Conservation (phyloP, 2,329 filamentous ascomycete species). For the Macroventuria anomochaeta region DNA sequence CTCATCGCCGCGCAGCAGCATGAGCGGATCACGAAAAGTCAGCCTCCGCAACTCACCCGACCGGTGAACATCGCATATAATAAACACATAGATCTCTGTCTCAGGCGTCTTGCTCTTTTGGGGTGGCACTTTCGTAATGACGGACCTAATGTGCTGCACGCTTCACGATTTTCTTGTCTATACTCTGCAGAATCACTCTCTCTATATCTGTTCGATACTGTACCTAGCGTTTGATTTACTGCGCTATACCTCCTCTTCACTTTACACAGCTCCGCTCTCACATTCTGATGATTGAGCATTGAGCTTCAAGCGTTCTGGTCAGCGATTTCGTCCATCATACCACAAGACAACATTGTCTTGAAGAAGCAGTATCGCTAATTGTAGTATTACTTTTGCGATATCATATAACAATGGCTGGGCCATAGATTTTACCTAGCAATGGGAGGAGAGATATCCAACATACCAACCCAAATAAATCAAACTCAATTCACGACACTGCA, state of each 20-base stretch:
- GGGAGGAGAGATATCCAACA: slow-evolving; percentile 6
- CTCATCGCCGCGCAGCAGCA: slow-evolving; percentile 49
- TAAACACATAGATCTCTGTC: neutral
- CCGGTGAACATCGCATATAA: slow-evolving; percentile 16
- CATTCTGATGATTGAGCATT: slow-evolving; percentile 11
- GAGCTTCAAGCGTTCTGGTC: slow-evolving; percentile 20
- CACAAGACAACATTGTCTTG: slow-evolving; percentile 11
- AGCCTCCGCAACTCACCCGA: slow-evolving; percentile 34
- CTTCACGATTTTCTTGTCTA: slow-evolving; percentile 4
- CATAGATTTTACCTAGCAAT: slow-evolving; percentile 16
- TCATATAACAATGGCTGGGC: slow-evolving; percentile 9
- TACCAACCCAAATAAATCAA: neutral
- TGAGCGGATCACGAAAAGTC: slow-evolving; percentile 40
- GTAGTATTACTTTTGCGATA: slow-evolving; percentile 10
- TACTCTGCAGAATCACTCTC: neutral
- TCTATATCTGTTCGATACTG: neutral
- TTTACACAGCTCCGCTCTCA: slow-evolving; percentile 10
- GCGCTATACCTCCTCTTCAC: slow-evolving; percentile 14
- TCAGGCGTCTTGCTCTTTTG: neutral
- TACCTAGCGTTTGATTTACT: slow-evolving; percentile 8
- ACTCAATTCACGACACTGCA: neutral
- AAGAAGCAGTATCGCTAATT: slow-evolving; percentile 9
- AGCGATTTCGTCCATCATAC: slow-evolving; percentile 18
- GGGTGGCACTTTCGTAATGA: slow-evolving; percentile 14
- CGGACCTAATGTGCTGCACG: slow-evolving; percentile 5